Evolutionary conservation across 768 basidiomycete genomes (phyloP).

Genomic region (Artomyces pyxidatus): DNA sequence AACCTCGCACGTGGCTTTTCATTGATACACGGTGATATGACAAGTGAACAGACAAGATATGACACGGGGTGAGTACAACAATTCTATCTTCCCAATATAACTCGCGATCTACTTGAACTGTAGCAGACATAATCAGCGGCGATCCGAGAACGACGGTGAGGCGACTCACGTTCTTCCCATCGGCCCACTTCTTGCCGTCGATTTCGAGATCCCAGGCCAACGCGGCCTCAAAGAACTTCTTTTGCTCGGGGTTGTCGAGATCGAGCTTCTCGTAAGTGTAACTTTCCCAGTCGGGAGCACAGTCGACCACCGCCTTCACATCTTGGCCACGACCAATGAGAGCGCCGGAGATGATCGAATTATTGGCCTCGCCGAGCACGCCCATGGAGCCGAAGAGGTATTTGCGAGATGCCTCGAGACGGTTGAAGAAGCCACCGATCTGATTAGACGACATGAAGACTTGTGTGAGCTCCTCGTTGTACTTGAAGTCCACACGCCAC

Average conservation of each 20-base stretch:
- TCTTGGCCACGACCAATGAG: constrained; percentile 82
- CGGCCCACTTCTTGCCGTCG: constrained; percentile 84
- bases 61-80: too few relatives aligned
- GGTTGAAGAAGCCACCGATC: constrained; percentile 94
- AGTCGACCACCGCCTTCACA: constrained; percentile 57
- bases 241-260: constrained; percentile 62
- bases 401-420: constrained; percentile 93
- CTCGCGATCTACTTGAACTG: constrained; percentile 31
- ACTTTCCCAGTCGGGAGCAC: constrained; percentile 88
- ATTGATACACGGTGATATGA: too few relatives aligned
- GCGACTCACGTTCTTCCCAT: constrained; percentile 77
- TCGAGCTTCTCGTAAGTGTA: constrained; percentile 78
- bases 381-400: constrained; percentile 92
- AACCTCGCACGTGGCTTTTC: too few relatives aligned
- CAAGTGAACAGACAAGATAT: too few relatives aligned
- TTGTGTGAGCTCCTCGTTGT: constrained; percentile 87
- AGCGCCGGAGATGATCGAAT: constrained; percentile 75
- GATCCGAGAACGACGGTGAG: neutral
- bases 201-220: constrained; percentile 91
- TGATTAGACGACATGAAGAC: constrained; percentile 94
- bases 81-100: too few relatives aligned
- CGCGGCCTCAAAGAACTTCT: constrained; percentile 86
- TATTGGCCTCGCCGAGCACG: constrained; percentile 75
- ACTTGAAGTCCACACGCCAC: constrained; percentile 95
- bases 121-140: neutral